Base-by-base conservation (phyloP, 306 rosid genomes). In the Astragalus glycyphyllos region DNA sequence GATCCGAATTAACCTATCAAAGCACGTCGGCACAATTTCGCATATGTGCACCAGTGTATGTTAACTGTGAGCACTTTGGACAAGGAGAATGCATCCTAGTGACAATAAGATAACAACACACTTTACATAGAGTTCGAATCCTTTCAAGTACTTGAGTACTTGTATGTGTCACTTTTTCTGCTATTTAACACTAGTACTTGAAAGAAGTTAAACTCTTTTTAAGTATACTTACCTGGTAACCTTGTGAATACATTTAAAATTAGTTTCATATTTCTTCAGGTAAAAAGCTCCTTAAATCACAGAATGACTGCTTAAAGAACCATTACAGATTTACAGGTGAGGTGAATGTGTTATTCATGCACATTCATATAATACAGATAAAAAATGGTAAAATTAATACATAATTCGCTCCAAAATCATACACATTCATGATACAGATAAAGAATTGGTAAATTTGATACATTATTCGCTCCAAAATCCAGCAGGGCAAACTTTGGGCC, bases 391-490 rank as follows among this genome's bases (percentile, higher is more conserved):
- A 44, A 51, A 31, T 53, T n/a, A 74, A 58, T 56, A 61, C 75
- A 74, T n/a, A 16, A 29, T 69, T 49, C 67, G 46, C 23, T 78
- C 68, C 61, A 69, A 78, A 70, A 82, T 64, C 51, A 10, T 11
- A 56, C 63, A 51, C 26, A 55, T 40, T 34, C 50, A 16, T 59
- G 41, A 16, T 35, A 57, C 41, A 76, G 66, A 64, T 26, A 34
- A 31, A 41, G 11, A 10, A 37, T 34, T 8, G 72, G 41, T 47
- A 8, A 44, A 51, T 17, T 53, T n/a, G 70, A 58, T 56, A 61
- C 75, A 74, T n/a, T n/a, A 29, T 69, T 49, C 67, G 46, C 23
- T 78, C 68, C 61, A 69, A 78, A 70, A 82, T 64, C 51, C 35
- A 70, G n/a, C n/a, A n/a, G n/a, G 71, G 68, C 26, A 34, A 56